Evolutionary conservation across 805 yeast species (phyloP), one percentile per base, ranked within the genome.

Genomic region (Yamadazyma phyllophila): DNA sequence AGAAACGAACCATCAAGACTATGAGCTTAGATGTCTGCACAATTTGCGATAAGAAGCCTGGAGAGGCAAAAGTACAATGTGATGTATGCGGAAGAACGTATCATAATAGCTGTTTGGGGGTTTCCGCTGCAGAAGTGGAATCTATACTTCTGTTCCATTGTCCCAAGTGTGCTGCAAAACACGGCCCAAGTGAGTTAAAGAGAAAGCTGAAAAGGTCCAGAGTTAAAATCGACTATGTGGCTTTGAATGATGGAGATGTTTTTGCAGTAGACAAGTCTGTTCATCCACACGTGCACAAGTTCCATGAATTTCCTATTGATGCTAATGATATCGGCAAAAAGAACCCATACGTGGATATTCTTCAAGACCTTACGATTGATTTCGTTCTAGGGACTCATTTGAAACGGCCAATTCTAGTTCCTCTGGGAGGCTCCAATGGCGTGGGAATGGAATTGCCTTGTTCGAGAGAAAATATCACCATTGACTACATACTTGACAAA

Each of bases 181-280:
- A 71, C 42, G 88, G 88, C 1, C 77, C 81, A 0, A 72, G 83
- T 4, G 58, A 71, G 12, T 57, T 60, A 42, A 76, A 71, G 45
- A 65, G 91, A 33, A 71, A 71, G 32, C 82, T 88, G 46, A 68
- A 74, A 36, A 66, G 96, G 16, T 65, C 74, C 12, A 53, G 56
- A 34, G 64, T 69, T n/a, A 72, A 73, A 43, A 76, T 90, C 37
- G 96, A 89, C 59, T 89, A 89, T 57, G 82, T 80, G 8, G 94
- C 96, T 0, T 67, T 89, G 54, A 79, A 89, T 59, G 84, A 82
- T 45, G 96, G 96, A 4, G 84, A 81, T 60, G 69, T 58, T 46
- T 73, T 65, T 48, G 74, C 78, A 3, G 65, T 76, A 4, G 70
- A 73, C 61, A 61, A 69, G 49, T 69, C 75, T 34, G 60, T 66